Evolutionary conservation across 129 eudicot species (phyloP).

Genomic region (Pulicaria dysenterica): DNA sequence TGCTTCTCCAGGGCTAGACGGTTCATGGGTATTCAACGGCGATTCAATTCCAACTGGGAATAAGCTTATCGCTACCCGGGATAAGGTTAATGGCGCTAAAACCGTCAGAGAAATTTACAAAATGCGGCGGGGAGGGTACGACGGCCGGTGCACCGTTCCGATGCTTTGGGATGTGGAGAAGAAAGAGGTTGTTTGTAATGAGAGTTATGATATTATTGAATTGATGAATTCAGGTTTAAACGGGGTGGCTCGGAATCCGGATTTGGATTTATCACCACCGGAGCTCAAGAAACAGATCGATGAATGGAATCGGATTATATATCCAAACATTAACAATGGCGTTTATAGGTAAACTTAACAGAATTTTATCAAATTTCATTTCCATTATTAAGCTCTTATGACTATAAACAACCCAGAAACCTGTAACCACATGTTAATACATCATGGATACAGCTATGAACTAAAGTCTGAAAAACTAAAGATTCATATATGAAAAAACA

Average conservation of each 20-base stretch:
- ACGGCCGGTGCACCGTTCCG: constrained; percentile 87
- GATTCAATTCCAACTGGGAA: constrained; percentile 16
- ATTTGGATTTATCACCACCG: constrained; percentile 71
- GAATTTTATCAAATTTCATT: neutral
- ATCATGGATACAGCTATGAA: too few relatives aligned
- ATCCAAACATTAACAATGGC: constrained; percentile 84
- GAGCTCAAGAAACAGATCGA: constrained; percentile 52
- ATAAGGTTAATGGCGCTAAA: constrained; percentile 54
- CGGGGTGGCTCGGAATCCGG: constrained; percentile 49
- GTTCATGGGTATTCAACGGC: constrained; percentile 67
- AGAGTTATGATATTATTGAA: constrained; percentile 82
- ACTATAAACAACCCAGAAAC: too few relatives aligned
- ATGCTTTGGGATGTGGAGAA: constrained; percentile 75
- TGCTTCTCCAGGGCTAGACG: constrained; percentile 74
- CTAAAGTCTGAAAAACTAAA: too few relatives aligned
- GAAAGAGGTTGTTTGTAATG: constrained; percentile 84
- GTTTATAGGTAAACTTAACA: constrained; percentile 67
- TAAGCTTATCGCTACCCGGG: constrained; percentile 46
- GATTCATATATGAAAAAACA: too few relatives aligned
- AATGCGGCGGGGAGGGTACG: constrained; percentile 60
- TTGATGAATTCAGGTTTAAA: constrained; percentile 71
- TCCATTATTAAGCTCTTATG: neutral
- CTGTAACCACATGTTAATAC: too few relatives aligned
- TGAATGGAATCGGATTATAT: constrained; percentile 70
- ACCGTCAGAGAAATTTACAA: constrained; percentile 70